phyloP scores from a whole-genome alignment of 441 rosid species.

The Manihot esculenta region DNA sequence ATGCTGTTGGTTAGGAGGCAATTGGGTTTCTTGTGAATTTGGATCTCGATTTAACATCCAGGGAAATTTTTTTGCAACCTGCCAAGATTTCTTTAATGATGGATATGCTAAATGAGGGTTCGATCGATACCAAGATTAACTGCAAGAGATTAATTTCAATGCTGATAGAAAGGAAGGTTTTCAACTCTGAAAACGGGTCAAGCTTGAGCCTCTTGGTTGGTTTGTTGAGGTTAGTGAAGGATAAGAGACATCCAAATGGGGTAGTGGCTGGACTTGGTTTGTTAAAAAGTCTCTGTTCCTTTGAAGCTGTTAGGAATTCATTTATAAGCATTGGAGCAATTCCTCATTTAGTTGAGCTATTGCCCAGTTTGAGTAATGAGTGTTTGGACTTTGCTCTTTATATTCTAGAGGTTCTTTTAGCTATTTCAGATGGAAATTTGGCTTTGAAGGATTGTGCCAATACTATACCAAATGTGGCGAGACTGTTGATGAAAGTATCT shows the following conservation, averaged over 20 bases:
- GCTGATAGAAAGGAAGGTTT: conserved; percentile 56
- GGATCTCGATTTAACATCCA: conserved; percentile 57
- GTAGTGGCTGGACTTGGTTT: conserved; percentile 56
- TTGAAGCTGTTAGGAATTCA: conserved; percentile 47
- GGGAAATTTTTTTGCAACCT: conserved; percentile 59
- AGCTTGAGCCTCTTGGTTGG: conserved; percentile 75
- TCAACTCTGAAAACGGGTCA: conserved; percentile 52
- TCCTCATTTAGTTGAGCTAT: conserved; percentile 57
- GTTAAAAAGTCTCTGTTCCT: conserved; percentile 52
- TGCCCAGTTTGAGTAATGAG: conserved; percentile 54
- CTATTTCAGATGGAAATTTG: conserved; percentile 51
- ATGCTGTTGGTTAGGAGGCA: conserved; percentile 81
- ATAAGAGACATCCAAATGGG: conserved; percentile 62
- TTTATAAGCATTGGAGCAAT: conserved; percentile 66
- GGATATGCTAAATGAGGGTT: conserved; percentile 82
- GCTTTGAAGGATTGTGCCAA: conserved; percentile 68
- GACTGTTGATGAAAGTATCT: conserved; percentile 65
- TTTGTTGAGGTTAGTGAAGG: conserved; percentile 67
- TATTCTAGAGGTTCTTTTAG: conserved; percentile 57
- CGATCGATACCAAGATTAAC: conserved; percentile 68
- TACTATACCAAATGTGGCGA: conserved; percentile 62
- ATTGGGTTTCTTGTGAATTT: conserved; percentile 70
- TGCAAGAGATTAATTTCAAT: conserved; percentile 55
- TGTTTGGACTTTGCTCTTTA: conserved; percentile 66
- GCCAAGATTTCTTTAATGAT: conserved; percentile 73